Percentiles rank a stretch among this genome's conserved stretches.
Evolutionary conservation across 2,329 filamentous ascomycete species (phyloP).

Genomic region (Fusarium algeriense): DNA sequence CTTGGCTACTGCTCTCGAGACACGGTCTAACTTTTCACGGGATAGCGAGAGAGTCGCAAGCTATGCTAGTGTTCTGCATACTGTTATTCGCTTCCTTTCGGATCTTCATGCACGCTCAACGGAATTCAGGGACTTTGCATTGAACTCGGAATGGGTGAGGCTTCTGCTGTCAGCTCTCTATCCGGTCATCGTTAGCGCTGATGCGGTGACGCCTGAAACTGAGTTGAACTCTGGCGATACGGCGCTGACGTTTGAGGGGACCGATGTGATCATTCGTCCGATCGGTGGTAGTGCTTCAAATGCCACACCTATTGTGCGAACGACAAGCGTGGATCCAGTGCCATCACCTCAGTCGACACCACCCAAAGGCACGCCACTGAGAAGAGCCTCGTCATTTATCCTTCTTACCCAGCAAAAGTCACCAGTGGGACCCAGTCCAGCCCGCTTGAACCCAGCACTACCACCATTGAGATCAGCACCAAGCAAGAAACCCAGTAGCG

Average conservation of each 20-base stretch:
- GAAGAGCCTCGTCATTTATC: slow-evolving; percentile 90
- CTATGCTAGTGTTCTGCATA: slow-evolving; percentile 76
- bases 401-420: slow-evolving; percentile 80
- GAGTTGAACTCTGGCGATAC: slow-evolving; percentile 89
- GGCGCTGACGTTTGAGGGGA: slow-evolving; percentile 84
- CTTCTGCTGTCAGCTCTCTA: slow-evolving; percentile 84
- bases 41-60: slow-evolving; percentile 61
- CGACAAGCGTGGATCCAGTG: slow-evolving; percentile 68
- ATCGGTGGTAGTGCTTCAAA: slow-evolving; percentile 67
- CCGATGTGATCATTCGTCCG: slow-evolving; percentile 85
- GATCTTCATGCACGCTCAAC: slow-evolving; percentile 82
- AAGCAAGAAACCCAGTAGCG: slow-evolving; percentile 70
- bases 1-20: slow-evolving; percentile 69
- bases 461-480: slow-evolving; percentile 59
- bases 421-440: slow-evolving; percentile 67
- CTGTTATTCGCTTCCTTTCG: slow-evolving; percentile 81
- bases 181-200: slow-evolving; percentile 87
- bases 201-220: slow-evolving; percentile 83
- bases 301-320: slow-evolving; percentile 78
- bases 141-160: slow-evolving; percentile 84
- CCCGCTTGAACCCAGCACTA: slow-evolving; percentile 66
- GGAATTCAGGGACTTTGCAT: slow-evolving; percentile 85
- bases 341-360: slow-evolving; percentile 61
- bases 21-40: slow-evolving; percentile 53
- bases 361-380: slow-evolving; percentile 71